Percentiles rank a stretch among this genome's conserved stretches.
Conservation (phyloP, 2,329 filamentous ascomycete genomes). For the Microdochium trichocladiopsis region DNA sequence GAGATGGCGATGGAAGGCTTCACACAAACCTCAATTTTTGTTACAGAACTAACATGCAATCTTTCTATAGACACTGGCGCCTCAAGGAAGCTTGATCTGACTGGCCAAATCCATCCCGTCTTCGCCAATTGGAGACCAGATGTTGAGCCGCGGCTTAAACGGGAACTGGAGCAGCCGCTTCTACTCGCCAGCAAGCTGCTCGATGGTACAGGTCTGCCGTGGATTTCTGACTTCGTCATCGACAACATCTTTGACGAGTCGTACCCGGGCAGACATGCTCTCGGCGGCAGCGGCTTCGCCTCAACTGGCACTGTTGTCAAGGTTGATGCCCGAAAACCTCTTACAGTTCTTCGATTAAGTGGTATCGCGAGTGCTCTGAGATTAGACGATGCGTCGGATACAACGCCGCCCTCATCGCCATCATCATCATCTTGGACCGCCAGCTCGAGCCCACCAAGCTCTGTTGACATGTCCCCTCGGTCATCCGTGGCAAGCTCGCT, state of each 20-base stretch:
- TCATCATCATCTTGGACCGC: slow-evolving; percentile 8
- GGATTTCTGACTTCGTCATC: slow-evolving; percentile 23
- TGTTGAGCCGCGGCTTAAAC: slow-evolving; percentile 8
- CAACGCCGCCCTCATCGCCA: not conserved
- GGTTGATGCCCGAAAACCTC: not conserved
- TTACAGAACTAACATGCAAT: not conserved
- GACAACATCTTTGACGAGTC: slow-evolving; percentile 19
- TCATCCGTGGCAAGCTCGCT: not conserved
- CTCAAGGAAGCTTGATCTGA: slow-evolving; percentile 9
- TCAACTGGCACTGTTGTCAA: not conserved
- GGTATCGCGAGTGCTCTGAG: not conserved
- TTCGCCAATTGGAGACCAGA: slow-evolving; percentile 17
- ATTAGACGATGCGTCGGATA: not conserved
- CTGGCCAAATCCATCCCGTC: slow-evolving; percentile 20
- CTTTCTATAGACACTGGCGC: slow-evolving; percentile 12
- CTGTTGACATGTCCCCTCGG: not conserved
- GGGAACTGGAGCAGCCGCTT: slow-evolving; percentile 21
- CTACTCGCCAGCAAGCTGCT: slow-evolving; percentile 22
- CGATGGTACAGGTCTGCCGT: slow-evolving; percentile 17
- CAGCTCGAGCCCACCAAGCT: not conserved
- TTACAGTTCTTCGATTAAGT: too few species aligned
- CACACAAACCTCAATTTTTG: too few species aligned
- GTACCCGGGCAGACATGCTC: slow-evolving; percentile 16
- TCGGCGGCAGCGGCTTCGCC: slow-evolving; percentile 1
- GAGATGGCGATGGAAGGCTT: too few species aligned